A percentile compares a stretch with the other conserved stretches of the same genome.
phyloP scores from a whole-genome alignment of 2,329 filamentous ascomycete species.

The Trichophaea hybrida region DNA sequence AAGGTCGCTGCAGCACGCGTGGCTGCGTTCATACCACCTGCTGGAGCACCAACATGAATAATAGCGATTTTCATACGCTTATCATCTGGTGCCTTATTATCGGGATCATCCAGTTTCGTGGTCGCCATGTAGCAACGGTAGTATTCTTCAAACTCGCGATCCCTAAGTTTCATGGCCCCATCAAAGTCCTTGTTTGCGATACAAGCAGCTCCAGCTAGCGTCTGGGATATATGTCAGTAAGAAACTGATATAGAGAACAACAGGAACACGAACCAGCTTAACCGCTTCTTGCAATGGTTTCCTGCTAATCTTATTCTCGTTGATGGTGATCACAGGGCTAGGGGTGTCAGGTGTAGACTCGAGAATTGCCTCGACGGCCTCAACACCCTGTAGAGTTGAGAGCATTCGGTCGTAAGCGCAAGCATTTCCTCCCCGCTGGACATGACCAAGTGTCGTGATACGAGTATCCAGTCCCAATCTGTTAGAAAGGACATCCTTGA shows the following conservation, averaged over 20 bases:
- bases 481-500: constrained; percentile 77
- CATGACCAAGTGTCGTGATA: constrained; percentile 88
- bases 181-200: constrained; percentile 79
- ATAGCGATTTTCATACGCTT: constrained; percentile 90
- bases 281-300: constrained; percentile 85
- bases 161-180: constrained; percentile 71
- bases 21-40: constrained; percentile 95
- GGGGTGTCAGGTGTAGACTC: constrained; percentile 78
- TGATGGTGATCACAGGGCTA: constrained; percentile 89
- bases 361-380: constrained; percentile 69
- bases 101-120: constrained; percentile 61
- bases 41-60: constrained; percentile 90
- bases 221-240: constrained; percentile 37
- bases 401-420: constrained; percentile 92
- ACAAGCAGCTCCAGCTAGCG: constrained; percentile 66
- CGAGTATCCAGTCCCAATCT: constrained; percentile 72
- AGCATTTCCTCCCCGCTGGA: constrained; percentile 86
- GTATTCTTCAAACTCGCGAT: constrained; percentile 88
- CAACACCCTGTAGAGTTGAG: constrained; percentile 80
- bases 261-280: constrained; percentile 29
- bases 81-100: constrained; percentile 49
- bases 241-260: neutral
- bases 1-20: constrained; percentile 87
- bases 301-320: constrained; percentile 92
- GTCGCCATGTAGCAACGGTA: constrained; percentile 84